Percentiles rank a stretch among this genome's conserved stretches.
Conservation (phyloP, 352 stramenopile species). For the Phytophthora agathidicida region DNA sequence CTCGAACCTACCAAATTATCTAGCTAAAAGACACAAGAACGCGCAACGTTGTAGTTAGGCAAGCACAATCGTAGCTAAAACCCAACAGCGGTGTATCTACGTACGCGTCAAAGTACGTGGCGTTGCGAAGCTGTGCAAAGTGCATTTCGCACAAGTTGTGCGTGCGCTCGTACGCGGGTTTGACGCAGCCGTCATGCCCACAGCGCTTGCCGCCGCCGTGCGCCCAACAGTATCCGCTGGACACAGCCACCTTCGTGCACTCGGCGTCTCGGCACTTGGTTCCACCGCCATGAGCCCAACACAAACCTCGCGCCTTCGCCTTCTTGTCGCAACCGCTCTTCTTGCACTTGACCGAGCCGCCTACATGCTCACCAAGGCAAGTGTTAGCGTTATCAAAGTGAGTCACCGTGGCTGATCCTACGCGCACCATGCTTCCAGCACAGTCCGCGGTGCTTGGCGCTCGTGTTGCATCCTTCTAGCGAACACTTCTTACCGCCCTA, state of each 20-base stretch:
- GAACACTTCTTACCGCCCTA: constrained; percentile 51
- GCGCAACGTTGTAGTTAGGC: too few relatives aligned
- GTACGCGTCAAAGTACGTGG: too few relatives aligned
- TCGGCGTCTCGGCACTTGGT: constrained; percentile 36
- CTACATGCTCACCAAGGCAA: constrained; percentile 9
- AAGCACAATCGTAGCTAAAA: too few relatives aligned
- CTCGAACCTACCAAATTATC: too few relatives aligned
- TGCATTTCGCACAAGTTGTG: constrained; percentile 52
- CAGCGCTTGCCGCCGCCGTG: constrained; percentile 52
- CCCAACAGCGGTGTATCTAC: too few relatives aligned
- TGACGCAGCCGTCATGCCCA: constrained; percentile 30
- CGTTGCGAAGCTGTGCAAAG: constrained; percentile 19
- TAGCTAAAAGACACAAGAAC: too few relatives aligned
- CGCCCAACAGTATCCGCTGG: constrained; percentile 46
- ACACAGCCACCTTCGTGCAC: constrained; percentile 48
- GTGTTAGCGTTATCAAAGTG: too few relatives aligned
- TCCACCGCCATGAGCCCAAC: constrained; percentile 54
- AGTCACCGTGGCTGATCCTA: too few relatives aligned
- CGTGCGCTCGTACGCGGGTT: constrained; percentile 44
- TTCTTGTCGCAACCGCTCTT: constrained; percentile 50
- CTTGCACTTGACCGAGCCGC: constrained; percentile 50
- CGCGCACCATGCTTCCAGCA: constrained; percentile 20
- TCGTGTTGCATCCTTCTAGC: constrained; percentile 29
- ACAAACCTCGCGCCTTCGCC: constrained; percentile 45
- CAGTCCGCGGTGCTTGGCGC: constrained; percentile 34